Evolutionary conservation across 2,329 filamentous ascomycete genomes (phyloP).

Genomic region (Fusarium scirpi): DNA sequence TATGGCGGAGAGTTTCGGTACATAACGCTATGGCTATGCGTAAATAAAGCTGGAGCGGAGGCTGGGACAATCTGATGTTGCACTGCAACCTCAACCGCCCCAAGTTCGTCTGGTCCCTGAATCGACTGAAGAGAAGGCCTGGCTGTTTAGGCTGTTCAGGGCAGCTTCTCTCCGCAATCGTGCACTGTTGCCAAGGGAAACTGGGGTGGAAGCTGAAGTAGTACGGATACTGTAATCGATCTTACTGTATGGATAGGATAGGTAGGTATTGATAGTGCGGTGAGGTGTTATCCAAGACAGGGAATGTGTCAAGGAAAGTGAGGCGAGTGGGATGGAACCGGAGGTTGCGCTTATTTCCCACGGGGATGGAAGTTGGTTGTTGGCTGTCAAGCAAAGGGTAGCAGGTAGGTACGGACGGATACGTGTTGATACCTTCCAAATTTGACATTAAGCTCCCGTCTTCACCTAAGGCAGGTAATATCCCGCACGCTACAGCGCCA

Average conservation of each 20-base stretch:
- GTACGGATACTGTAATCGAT: neutral
- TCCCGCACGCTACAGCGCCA: slow-evolving; percentile 27
- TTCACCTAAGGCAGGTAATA: slow-evolving; percentile 1
- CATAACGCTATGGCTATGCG: slow-evolving; percentile 6
- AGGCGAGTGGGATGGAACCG: slow-evolving; percentile 8
- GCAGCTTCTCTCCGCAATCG: slow-evolving; percentile 28
- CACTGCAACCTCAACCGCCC: slow-evolving; percentile 9
- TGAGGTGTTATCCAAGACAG: neutral
- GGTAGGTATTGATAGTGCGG: slow-evolving; percentile 11
- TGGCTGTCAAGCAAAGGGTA: neutral
- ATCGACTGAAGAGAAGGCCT: slow-evolving; percentile 17
- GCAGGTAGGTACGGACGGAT: neutral
- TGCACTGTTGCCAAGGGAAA: slow-evolving; percentile 36
- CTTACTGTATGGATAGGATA: neutral
- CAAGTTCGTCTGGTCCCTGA: slow-evolving; percentile 19
- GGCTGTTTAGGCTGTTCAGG: slow-evolving; percentile 12
- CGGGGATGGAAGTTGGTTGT: neutral
- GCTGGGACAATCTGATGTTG: slow-evolving; percentile 20
- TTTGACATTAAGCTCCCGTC: slow-evolving; percentile 35
- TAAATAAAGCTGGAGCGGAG: slow-evolving; percentile 18
- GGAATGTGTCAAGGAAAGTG: slow-evolving; percentile 10
- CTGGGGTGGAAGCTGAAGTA: slow-evolving; percentile 20
- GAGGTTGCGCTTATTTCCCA: neutral
- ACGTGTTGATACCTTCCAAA: slow-evolving; percentile 27
- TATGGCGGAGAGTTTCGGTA: slow-evolving; percentile 20